phyloP scores from a whole-genome alignment of 495 filamentous ascomycete genomes.

The Hapsidospora chrysogenum region DNA sequence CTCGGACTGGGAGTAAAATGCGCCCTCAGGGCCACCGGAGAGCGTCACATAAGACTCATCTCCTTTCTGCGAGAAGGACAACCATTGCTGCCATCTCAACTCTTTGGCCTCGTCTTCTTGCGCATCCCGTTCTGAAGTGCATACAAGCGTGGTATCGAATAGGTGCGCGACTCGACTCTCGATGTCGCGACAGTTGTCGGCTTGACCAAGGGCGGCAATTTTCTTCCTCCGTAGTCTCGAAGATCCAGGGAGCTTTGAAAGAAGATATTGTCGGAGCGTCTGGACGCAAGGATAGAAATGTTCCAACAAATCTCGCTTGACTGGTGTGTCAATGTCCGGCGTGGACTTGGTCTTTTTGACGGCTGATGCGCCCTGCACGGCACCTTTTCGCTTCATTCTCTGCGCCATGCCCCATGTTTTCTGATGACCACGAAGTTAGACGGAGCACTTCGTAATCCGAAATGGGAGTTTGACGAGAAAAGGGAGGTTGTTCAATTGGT shows the following conservation, averaged over 20 bases:
- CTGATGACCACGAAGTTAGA: too few relatives aligned
- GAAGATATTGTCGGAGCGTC: constrained; percentile 57
- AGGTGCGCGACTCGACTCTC: constrained; percentile 29
- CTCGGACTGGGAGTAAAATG: constrained; percentile 38
- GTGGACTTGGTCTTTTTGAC: too few relatives aligned
- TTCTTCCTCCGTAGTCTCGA: constrained; percentile 29
- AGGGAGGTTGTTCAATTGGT: too few relatives aligned
- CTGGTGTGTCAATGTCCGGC: background rate
- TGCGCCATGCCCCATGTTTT: background rate
- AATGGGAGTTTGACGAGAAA: too few relatives aligned
- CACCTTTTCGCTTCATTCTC: background rate
- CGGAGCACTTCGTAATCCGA: too few relatives aligned
- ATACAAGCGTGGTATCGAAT: constrained; percentile 55
- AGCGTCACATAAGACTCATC: constrained; percentile 33
- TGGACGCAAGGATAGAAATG: constrained; percentile 55
- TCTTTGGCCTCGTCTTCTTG: constrained; percentile 11
- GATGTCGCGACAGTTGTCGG: constrained; percentile 8
- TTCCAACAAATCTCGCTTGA: constrained; percentile 51
- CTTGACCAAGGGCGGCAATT: constrained; percentile 22
- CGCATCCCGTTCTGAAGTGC: constrained; percentile 20
- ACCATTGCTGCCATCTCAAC: constrained; percentile 37
- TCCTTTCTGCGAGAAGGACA: constrained; percentile 48
- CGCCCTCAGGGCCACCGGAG: constrained; percentile 7
- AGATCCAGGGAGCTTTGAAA: constrained; percentile 25
- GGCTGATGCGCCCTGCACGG: too few relatives aligned